phyloP scores from a whole-genome alignment of 176 grass and related monocot species.

The Pontederia paniculata region DNA sequence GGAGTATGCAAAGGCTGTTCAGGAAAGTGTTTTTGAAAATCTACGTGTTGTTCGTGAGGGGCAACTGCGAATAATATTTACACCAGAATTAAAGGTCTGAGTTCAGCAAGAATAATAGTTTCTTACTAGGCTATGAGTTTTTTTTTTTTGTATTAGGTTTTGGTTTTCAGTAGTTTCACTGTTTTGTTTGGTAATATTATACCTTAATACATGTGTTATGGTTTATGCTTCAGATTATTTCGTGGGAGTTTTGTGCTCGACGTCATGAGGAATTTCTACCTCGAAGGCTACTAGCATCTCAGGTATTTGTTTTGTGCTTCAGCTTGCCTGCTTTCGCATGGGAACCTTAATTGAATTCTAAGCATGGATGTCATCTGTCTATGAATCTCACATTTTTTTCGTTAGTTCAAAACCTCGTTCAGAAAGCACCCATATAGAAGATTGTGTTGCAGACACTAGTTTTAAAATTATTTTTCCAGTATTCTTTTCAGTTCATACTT shows the following conservation, averaged over 20 bases:
- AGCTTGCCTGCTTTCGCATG: too few relatives aligned
- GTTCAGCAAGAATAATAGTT: not conserved
- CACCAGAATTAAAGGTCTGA: slow-evolving; percentile 78
- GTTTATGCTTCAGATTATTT: slow-evolving; percentile 56
- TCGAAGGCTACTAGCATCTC: slow-evolving; percentile 62
- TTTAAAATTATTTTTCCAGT: too few relatives aligned
- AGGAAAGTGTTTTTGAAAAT: slow-evolving; percentile 85
- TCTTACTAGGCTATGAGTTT: slow-evolving; percentile 13
- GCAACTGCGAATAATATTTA: slow-evolving; percentile 79
- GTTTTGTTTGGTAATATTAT: not conserved
- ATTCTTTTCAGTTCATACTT: too few relatives aligned
- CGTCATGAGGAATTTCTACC: slow-evolving; percentile 79
- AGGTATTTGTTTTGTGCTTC: slow-evolving; percentile 33
- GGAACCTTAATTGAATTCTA: too few relatives aligned
- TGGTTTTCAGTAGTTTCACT: slow-evolving; percentile 4
- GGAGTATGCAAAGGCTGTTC: slow-evolving; percentile 78
- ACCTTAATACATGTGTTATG: slow-evolving; percentile 8
- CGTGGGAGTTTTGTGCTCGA: slow-evolving; percentile 89
- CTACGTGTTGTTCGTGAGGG: slow-evolving; percentile 83
- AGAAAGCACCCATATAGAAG: too few relatives aligned
- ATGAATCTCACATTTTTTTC: too few relatives aligned
- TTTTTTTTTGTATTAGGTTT: not conserved
- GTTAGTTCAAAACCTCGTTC: too few relatives aligned
- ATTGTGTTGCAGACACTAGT: too few relatives aligned
- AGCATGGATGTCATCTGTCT: too few relatives aligned